Evolutionary conservation across 169 alveolate species (phyloP), one percentile per base, ranked within the genome.

Genomic region (Neospora caninum): DNA sequence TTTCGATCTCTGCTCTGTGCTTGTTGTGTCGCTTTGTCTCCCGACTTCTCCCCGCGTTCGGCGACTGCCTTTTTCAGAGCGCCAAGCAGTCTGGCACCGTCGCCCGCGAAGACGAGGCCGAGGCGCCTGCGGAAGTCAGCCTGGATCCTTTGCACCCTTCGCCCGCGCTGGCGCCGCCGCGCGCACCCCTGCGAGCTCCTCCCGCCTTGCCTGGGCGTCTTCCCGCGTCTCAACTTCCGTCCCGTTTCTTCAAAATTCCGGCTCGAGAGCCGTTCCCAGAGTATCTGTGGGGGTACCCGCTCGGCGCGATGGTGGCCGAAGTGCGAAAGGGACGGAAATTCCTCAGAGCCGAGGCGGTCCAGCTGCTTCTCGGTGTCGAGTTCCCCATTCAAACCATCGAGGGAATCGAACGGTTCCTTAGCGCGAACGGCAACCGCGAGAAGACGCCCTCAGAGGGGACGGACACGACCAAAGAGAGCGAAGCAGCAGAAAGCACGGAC

Each of bases 361-460:
- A 82, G 53, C 38, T 29, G 27, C 89, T 82, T 9, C 89, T 41
- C n/a, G 89, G n/a, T 41, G 41, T 82, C 64, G 43, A 42, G 38
- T 82, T 82, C 89, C 89, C 89, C 41, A 4, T 82, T 39, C 89
- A 82, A 4, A 38, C 41, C 67, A 43, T 82, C 89, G 89, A 82
- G 4, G 89, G 67, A 7, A 25, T 82, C 31, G 89, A 82, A 20
- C 13, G 22, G 64, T 6, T 82, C 22, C 58, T 82, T 4, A 1
- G 9, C 39, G 42, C 6, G 13, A 34, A 70, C 34, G 39, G 20
- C 16, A 34, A 18, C 34, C 34, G 34, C 34, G 38, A 69, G 22
- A 34, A 69, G 18, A 69, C 34, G 82, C 42, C 4, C 10, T 0
- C 39, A n/a, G 31, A n/a, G 20, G 20, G 86, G 1, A 29, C 22